Base-by-base conservation (phyloP, 2,329 filamentous ascomycete genomes). In the Gnomoniopsis sp. region DNA sequence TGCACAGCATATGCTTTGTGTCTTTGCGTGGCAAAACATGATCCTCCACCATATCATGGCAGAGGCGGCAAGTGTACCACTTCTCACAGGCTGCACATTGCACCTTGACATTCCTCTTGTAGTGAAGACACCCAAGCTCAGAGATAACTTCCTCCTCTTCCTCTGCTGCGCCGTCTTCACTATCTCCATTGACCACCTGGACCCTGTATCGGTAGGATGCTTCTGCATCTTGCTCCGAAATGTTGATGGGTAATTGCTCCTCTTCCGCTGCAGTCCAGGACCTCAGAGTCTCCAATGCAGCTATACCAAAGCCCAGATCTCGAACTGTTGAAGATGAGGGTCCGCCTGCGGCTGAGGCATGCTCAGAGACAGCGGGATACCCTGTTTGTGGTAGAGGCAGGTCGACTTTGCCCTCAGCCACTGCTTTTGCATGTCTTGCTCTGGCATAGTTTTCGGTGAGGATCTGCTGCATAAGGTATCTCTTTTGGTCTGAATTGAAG, bases 51-150 rank as follows among this genome's bases (percentile, higher is more conserved):
- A 87, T 84, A 71, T 99, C 92, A 69, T 99, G 95, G 69, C 95
- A 99, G 69, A 98, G 88, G 19, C 95, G 88, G 71, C 95, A 99
- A 0, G 93, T 90, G 69, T 97, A 96, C 95, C 95, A 99, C 67
- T 84, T 88, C 66, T 88, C 85, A 75, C 95, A 99, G 26, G 89
- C 88, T 64, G 85, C 91, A 72, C 95, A 99, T 75, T 99, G 93
- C 36, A 98, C 78, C 73, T 98, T 98, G 66, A 99, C 91, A 67
- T 98, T 98, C 63, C 95, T 87, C 69, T 90, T 91, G 72, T 99
- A 99, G 74, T 99, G 95, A 67, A 88, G 81, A 71, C 95, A 99
- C 0, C 95, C 95, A 6, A 97, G 75, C 33, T 79, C 76, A 3
- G 74, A 77, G 22, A 77, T 74, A 6, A 51, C 61, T 15, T 57